A percentile compares a stretch with the other conserved stretches of the same genome.
Conservation (phyloP, 257 asterid genomes). For the Lycium barbarum region DNA sequence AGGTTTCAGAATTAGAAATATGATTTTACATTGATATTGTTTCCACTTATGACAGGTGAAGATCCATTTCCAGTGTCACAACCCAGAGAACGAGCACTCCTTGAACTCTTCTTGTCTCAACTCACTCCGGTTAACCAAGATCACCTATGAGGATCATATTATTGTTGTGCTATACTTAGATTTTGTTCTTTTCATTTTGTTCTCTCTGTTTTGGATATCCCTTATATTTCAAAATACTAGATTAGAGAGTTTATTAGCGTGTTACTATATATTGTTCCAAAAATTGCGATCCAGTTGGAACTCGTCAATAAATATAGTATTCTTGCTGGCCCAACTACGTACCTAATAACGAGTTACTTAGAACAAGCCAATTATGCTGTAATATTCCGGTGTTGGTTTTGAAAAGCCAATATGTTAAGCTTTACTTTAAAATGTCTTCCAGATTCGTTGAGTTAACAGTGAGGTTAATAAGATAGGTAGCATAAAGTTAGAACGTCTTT, state of each 20-base stretch:
- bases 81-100: conserved; percentile 73
- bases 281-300: not conserved
- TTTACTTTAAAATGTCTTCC: not conserved
- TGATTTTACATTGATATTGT: not conserved
- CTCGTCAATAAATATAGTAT: not conserved
- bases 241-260: not conserved
- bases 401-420: too few relatives aligned
- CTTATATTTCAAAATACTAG: not conserved
- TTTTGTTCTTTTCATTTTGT: not conserved
- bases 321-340: not conserved
- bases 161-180: not conserved
- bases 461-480: not conserved
- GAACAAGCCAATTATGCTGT: too few relatives aligned
- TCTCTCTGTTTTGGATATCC: not conserved
- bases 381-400: too few relatives aligned
- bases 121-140: conserved; percentile 63
- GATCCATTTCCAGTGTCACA: conserved; percentile 60
- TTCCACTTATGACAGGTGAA: conserved; percentile 38
- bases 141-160: conserved; percentile 35
- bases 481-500: too few relatives aligned
- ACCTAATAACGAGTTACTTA: not conserved
- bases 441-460: not conserved
- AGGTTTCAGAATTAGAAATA: not conserved
- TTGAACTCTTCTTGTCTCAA: conserved; percentile 68
- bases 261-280: not conserved